Evolutionary conservation across 1,139 yeast genomes (phyloP).

Genomic region (Kluyveromyces sp.): DNA sequence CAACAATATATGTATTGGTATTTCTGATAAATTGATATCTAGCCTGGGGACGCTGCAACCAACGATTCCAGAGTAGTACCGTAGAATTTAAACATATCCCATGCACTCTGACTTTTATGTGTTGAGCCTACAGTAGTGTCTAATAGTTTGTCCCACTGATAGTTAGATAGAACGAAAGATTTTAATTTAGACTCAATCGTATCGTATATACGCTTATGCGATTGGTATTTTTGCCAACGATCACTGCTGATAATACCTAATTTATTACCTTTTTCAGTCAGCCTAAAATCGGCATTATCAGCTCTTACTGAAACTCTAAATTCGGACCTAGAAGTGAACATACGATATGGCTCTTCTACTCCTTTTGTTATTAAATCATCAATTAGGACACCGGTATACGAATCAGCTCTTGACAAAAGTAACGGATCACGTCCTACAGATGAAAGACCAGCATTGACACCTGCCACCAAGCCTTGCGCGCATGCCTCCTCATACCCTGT

Average conservation of each 20-base stretch:
- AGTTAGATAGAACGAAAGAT: conserved; percentile 42
- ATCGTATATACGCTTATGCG: conserved; percentile 43
- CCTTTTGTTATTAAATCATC: conserved; percentile 95
- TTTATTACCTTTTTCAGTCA: conserved; percentile 61
- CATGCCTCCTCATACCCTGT: conserved; percentile 99
- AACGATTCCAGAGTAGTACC: conserved; percentile 33
- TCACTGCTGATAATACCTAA: conserved; percentile 60
- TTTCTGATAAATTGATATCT: conserved; percentile 14
- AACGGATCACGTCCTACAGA: conserved; percentile 38
- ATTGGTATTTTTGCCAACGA: conserved; percentile 45
- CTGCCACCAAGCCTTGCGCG: conserved; percentile 92
- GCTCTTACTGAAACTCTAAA: conserved; percentile 83
- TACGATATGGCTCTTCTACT: conserved; percentile 93
- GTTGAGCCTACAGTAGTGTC: conserved; percentile 34
- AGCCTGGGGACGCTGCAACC: conserved; percentile 30
- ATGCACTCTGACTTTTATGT: conserved; percentile 46
- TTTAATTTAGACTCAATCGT: conserved; percentile 41
- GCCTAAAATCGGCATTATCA: conserved; percentile 85
- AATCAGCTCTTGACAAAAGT: conserved; percentile 65
- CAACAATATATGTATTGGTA: conserved; percentile 49
- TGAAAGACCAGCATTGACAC: conserved; percentile 67
- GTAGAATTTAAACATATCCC: conserved; percentile 45
- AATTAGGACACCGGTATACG: conserved; percentile 83
- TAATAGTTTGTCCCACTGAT: conserved; percentile 49
- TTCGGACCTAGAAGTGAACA: conserved; percentile 96